Percentiles rank a stretch among this genome's conserved stretches.
Evolutionary conservation across 257 asterid species (phyloP).

Genomic region (Catharanthus roseus): DNA sequence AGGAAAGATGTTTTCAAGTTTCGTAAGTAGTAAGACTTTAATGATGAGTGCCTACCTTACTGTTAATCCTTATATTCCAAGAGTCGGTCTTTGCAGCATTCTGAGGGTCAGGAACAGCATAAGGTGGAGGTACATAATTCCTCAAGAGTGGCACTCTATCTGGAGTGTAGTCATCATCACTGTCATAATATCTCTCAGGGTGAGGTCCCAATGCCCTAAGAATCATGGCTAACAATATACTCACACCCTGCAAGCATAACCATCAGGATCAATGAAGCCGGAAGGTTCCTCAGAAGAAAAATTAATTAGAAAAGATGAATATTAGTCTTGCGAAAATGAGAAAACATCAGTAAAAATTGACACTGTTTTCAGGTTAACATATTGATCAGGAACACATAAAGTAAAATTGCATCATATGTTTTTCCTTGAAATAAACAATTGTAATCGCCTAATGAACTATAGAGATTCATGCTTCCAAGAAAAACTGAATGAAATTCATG

Average conservation of each 20-base stretch:
- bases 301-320: constrained; percentile 6
- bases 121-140: constrained; percentile 62
- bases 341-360: background rate
- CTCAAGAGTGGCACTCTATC: constrained; percentile 84
- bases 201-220: constrained; percentile 89
- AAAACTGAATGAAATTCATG: background rate
- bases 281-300: background rate
- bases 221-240: constrained; percentile 66
- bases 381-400: background rate
- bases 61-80: constrained; percentile 60
- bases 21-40: background rate
- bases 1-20: background rate
- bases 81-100: constrained; percentile 55
- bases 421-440: background rate
- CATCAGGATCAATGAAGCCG: background rate
- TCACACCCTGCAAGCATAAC: constrained; percentile 54
- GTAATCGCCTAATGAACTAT: background rate
- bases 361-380: background rate
- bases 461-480: background rate
- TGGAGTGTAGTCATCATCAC: constrained; percentile 81
- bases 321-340: too few relatives aligned
- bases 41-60: constrained; percentile 52
- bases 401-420: background rate
- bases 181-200: constrained; percentile 71
- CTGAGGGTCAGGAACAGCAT: constrained; percentile 54